Evolutionary conservation across 352 stramenopile genomes (phyloP).

Genomic region (Globisporangium megalacanthum): DNA sequence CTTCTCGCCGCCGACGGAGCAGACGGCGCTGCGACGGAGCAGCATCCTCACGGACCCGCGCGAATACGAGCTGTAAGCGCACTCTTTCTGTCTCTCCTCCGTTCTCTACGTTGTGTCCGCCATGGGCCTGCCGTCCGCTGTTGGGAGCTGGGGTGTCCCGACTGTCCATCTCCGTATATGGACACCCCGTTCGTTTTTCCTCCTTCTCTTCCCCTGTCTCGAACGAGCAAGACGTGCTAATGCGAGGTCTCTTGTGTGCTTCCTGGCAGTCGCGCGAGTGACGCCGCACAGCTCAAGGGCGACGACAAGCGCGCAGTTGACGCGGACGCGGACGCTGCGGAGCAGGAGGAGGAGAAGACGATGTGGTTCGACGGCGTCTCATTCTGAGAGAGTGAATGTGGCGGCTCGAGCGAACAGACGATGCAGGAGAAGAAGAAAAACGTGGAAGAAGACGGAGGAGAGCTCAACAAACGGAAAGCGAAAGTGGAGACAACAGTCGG

Average conservation of each 20-base stretch:
- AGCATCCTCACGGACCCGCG: constrained; percentile 37
- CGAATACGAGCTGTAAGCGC: constrained; percentile 57
- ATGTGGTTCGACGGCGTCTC: constrained; percentile 14
- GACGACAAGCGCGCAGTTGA: not conserved
- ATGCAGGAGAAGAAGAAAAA: not conserved
- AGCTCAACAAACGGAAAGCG: no score
- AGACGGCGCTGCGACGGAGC: constrained; percentile 34
- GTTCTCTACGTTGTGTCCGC: not conserved
- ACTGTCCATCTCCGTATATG: not conserved
- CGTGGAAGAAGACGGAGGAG: no score
- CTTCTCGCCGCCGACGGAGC: constrained; percentile 38
- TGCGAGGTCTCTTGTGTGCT: not conserved
- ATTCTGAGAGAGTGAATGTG: constrained; percentile 1
- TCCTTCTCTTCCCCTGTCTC: not conserved
- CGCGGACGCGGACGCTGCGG: not conserved
- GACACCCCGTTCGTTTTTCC: not conserved
- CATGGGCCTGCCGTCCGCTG: not conserved
- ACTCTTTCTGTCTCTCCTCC: not conserved
- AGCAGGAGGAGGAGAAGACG: constrained; percentile 7
- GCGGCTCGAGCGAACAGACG: no score
- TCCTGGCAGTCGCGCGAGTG: constrained; percentile 1
- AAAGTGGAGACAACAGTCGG: no score
- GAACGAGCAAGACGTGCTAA: not conserved
- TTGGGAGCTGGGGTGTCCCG: no score
- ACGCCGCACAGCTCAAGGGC: not conserved